Evolutionary conservation across 2,329 filamentous ascomycete species (phyloP).

Genomic region (Penicillium occitanis): DNA sequence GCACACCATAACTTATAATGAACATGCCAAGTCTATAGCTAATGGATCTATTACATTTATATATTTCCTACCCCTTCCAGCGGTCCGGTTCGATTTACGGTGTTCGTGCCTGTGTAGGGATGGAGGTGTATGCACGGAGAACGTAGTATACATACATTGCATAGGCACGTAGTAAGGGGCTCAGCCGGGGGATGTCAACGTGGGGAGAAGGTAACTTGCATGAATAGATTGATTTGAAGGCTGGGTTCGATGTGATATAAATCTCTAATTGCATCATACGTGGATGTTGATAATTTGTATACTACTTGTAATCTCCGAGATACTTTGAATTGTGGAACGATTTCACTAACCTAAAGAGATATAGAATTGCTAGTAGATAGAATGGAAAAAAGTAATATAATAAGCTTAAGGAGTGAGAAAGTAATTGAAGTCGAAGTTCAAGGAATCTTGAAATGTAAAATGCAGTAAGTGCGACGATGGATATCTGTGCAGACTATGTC

Average conservation of each 20-base stretch:
- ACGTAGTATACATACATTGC: neutral
- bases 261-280: neutral
- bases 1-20: neutral
- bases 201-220: neutral
- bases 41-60: neutral
- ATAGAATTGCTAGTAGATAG: neutral
- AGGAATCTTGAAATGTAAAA: too few species aligned
- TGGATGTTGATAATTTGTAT: neutral
- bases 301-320: neutral
- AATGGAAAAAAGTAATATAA: neutral
- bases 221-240: neutral
- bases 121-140: neutral
- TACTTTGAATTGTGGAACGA: neutral
- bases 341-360: neutral
- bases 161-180: neutral
- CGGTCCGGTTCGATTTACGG: neutral
- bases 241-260: too few species aligned
- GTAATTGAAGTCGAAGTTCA: too few species aligned
- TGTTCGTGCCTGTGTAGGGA: slow-evolving; percentile 4
- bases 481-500: neutral
- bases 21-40: neutral
- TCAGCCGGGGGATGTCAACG: neutral
- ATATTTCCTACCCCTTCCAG: neutral
- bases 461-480: too few species aligned
- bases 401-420: neutral